phyloP scores from a whole-genome alignment of 2,329 filamentous ascomycete species.

The Pestalotiopsis sp. region DNA sequence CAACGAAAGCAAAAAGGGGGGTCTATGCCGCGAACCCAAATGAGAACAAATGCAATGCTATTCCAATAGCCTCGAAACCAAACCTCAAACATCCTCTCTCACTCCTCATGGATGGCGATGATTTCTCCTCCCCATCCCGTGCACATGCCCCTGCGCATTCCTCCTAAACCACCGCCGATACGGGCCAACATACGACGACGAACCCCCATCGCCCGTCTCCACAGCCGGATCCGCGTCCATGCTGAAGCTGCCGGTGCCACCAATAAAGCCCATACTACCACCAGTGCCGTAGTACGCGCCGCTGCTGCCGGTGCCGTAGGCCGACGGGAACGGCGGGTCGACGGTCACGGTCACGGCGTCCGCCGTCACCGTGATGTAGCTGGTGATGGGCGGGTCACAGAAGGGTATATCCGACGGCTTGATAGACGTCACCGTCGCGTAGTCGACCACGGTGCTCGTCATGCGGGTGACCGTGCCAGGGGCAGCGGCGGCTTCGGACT shows the following conservation, averaged over 20 bases:
- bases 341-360: constrained; percentile 2
- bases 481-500: neutral
- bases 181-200: neutral
- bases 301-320: neutral
- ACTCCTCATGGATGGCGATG: neutral
- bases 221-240: neutral
- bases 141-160: neutral
- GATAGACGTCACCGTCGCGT: constrained; percentile 1
- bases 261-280: neutral
- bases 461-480: neutral
- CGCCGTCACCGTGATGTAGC: constrained; percentile 9
- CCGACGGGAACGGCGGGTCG: constrained; percentile 1
- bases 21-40: neutral
- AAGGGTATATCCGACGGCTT: neutral
- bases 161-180: constrained; percentile 9
- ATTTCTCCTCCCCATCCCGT: constrained; percentile 1
- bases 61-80: neutral
- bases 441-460: constrained; percentile 6
- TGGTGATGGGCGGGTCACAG: constrained; percentile 4
- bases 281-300: neutral
- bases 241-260: neutral
- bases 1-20: neutral
- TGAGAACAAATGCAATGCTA: neutral
- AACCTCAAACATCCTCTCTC: neutral
- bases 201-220: neutral